A percentile compares a stretch with the other conserved stretches of the same genome.
These are phyloP conservation scores for Globomyces pollinis-pini DNA, from an alignment of 192 early-diverging fungal genomes.

Conservation along the genomic window DNA sequence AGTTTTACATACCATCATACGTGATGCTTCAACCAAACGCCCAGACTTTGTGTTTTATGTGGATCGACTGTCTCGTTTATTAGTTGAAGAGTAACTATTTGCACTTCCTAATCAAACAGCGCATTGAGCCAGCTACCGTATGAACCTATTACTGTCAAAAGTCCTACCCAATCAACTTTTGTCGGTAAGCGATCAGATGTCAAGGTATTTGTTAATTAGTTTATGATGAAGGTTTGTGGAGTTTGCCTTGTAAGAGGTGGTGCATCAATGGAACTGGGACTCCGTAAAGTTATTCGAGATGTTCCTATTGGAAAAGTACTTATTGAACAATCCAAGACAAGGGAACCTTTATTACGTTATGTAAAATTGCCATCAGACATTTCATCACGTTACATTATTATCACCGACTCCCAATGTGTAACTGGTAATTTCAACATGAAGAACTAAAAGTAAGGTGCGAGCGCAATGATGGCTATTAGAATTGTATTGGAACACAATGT, in stretches of 20 bases:
- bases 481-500: slow-evolving; percentile 88
- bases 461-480: slow-evolving; percentile 92
- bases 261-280: slow-evolving; percentile 82
- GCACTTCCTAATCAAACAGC: slow-evolving; percentile 29
- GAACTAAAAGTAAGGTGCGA: too few species aligned
- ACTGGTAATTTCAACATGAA: too few species aligned
- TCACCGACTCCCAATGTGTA: slow-evolving; percentile 84
- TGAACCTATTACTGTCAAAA: slow-evolving; percentile 35
- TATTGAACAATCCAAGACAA: slow-evolving; percentile 73
- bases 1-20: slow-evolving; percentile 65
- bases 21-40: slow-evolving; percentile 59
- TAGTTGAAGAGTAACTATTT: slow-evolving; percentile 67
- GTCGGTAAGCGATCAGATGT: slow-evolving; percentile 45
- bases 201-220: slow-evolving; percentile 2
- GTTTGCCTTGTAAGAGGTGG: slow-evolving; percentile 84
- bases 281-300: slow-evolving; percentile 72
- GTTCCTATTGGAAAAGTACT: slow-evolving; percentile 83
- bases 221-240: slow-evolving; percentile 47
- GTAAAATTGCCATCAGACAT: slow-evolving; percentile 68
- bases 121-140: slow-evolving; percentile 59
- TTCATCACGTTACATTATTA: slow-evolving; percentile 50
- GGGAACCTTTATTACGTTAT: slow-evolving; percentile 86
- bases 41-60: slow-evolving; percentile 90
- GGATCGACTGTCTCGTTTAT: slow-evolving; percentile 75
- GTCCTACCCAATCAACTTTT: slow-evolving; percentile 53